A percentile compares a stretch with the other conserved stretches of the same genome.
These are phyloP conservation scores for Trichosporon faecale DNA, from an alignment of 1,284 basidiomycete genomes.

Conservation along the genomic window DNA sequence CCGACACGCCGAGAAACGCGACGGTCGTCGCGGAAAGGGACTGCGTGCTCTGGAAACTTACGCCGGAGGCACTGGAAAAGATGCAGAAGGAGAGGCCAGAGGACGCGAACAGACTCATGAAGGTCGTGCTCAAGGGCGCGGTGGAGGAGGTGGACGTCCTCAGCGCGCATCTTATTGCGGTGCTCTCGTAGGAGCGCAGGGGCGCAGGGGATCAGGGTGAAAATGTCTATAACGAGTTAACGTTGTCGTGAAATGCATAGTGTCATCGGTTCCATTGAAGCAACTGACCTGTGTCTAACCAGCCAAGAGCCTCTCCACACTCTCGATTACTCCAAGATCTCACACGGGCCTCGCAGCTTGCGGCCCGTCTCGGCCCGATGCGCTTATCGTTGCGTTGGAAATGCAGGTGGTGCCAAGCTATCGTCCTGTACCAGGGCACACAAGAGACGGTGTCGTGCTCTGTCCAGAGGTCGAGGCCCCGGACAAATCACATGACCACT, in stretches of 20 bases:
- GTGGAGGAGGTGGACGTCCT: slow-evolving; percentile 52
- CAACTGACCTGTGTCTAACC: too few species aligned
- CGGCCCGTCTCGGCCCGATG: too few species aligned
- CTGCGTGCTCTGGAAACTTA: slow-evolving; percentile 75
- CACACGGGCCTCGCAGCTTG: too few species aligned
- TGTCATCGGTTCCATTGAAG: too few species aligned
- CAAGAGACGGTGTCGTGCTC: too few species aligned
- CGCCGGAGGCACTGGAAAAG: slow-evolving; percentile 57
- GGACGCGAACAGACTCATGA: slow-evolving; percentile 65
- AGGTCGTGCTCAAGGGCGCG: slow-evolving; percentile 70
- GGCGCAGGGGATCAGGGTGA: neutral
- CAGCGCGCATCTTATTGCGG: slow-evolving; percentile 47
- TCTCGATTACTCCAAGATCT: too few species aligned
- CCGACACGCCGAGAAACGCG: slow-evolving; percentile 74
- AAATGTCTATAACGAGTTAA: neutral
- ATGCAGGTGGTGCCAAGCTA: too few species aligned
- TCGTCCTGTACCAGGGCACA: too few species aligned
- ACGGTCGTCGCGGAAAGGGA: slow-evolving; percentile 75
- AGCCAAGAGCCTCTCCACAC: too few species aligned
- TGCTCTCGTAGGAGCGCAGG: slow-evolving; percentile 34
- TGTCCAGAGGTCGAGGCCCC: too few species aligned
- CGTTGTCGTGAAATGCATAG: neutral
- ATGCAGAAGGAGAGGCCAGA: slow-evolving; percentile 67
- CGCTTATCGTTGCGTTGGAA: too few species aligned
- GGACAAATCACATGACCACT: too few species aligned